Evolutionary conservation across 2,329 filamentous ascomycete genomes (phyloP).

Genomic region (Coniochaeta prunicola): DNA sequence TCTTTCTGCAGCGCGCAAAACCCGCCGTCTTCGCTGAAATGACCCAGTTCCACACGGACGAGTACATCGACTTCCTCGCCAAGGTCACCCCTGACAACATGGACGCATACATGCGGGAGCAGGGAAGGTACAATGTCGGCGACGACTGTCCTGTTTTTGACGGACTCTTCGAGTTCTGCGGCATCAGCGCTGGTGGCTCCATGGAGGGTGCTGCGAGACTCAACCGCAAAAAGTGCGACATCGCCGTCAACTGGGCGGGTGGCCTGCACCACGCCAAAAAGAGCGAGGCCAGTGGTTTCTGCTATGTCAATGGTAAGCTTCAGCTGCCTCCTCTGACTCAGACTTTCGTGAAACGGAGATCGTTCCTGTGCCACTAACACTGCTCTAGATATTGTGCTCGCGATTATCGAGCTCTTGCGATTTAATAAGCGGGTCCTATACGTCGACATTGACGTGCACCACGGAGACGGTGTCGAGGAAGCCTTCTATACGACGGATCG

Average conservation of each 20-base stretch:
- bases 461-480: constrained; percentile 79
- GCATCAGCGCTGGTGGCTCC: constrained; percentile 87
- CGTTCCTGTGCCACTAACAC: constrained; percentile 4
- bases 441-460: constrained; percentile 85
- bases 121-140: constrained; percentile 88
- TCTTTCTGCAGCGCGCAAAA: constrained; percentile 64
- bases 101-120: constrained; percentile 86
- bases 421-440: constrained; percentile 94
- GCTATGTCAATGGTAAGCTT: constrained; percentile 86
- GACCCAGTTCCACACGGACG: constrained; percentile 87
- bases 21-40: constrained; percentile 85
- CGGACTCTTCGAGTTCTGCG: constrained; percentile 94
- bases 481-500: constrained; percentile 79
- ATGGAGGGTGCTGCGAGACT: constrained; percentile 90
- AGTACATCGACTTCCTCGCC: constrained; percentile 91
- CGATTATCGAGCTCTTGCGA: constrained; percentile 84
- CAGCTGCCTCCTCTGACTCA: constrained; percentile 15
- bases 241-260: constrained; percentile 97
- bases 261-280: constrained; percentile 97
- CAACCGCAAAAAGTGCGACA: constrained; percentile 86
- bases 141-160: constrained; percentile 98
- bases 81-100: constrained; percentile 99
- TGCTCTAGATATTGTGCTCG: constrained; percentile 78
- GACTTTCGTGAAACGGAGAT: not conserved
- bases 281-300: constrained; percentile 92